phyloP scores from a whole-genome alignment of 148 eudicot genomes.

The Selenicereus undatus region DNA sequence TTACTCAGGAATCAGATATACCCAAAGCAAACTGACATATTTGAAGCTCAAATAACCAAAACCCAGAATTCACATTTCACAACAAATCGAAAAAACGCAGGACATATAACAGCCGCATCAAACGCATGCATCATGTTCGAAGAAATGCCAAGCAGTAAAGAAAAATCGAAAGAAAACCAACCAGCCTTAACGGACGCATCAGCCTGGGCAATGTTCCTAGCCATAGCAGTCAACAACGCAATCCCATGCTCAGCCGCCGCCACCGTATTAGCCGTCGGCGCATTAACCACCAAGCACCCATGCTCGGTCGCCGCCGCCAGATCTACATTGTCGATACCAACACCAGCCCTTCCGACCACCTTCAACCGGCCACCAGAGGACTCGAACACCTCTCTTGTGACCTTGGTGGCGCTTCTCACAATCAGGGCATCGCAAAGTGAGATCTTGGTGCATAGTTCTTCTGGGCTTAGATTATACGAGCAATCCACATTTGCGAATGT shows the following conservation, averaged over 20 bases:
- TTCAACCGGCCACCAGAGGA: conserved; percentile 77
- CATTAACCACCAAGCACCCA: conserved; percentile 93
- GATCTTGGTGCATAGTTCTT: conserved; percentile 91
- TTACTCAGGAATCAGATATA: not conserved
- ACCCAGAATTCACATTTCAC: conserved; percentile 4
- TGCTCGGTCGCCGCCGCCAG: conserved; percentile 97
- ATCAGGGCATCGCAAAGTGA: conserved; percentile 88
- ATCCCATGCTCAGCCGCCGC: conserved; percentile 99
- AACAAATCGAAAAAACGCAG: not conserved
- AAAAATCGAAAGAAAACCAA: conserved; percentile 14
- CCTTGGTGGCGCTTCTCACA: conserved; percentile 87
- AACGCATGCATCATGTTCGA: conserved; percentile 26
- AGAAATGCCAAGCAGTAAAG: conserved; percentile 25
- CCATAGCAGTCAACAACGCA: conserved; percentile 85
- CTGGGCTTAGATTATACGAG: conserved; percentile 73
- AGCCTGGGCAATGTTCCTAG: conserved; percentile 92
- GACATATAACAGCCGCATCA: not conserved
- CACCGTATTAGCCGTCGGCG: conserved; percentile 93
- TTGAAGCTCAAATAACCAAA: not conserved
- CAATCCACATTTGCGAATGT: conserved; percentile 80
- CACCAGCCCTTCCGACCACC: conserved; percentile 97
- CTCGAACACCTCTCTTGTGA: conserved; percentile 84
- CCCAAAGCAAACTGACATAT: not conserved
- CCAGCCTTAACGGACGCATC: conserved; percentile 94
- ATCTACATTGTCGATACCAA: conserved; percentile 98